These are phyloP conservation scores for Alternaria metachromatica DNA, from an alignment of 2,329 filamentous ascomycete species.

Conservation along the genomic window DNA sequence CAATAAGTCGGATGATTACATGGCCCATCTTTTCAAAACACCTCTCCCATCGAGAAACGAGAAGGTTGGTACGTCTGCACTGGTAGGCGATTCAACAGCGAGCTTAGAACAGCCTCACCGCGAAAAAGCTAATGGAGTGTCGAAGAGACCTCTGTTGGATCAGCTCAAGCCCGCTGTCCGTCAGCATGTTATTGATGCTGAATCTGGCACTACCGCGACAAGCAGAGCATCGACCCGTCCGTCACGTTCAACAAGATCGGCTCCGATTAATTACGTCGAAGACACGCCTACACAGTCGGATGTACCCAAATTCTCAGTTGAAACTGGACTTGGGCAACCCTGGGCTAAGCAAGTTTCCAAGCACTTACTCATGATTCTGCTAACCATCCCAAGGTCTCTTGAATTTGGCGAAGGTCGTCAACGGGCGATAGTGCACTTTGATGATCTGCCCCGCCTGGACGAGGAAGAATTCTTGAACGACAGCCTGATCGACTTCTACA, in stretches of 20 bases:
- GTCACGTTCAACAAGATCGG: constrained; percentile 14
- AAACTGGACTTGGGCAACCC: constrained; percentile 31
- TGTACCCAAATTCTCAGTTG: constrained; percentile 27
- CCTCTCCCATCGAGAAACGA: constrained; percentile 14
- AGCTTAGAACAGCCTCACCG: neutral
- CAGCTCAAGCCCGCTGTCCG: neutral
- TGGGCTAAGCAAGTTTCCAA: constrained; percentile 34
- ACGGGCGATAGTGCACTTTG: constrained; percentile 70
- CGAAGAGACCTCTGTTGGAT: neutral
- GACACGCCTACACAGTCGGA: neutral
- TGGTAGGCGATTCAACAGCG: neutral
- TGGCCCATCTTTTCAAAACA: constrained; percentile 22
- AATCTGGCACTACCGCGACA: neutral
- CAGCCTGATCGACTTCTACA: constrained; percentile 87
- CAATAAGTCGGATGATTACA: neutral
- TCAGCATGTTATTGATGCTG: neutral
- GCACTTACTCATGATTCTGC: neutral
- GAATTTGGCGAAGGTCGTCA: constrained; percentile 67
- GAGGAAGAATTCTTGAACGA: constrained; percentile 91
- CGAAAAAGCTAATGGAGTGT: neutral
- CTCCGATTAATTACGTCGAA: constrained; percentile 2
- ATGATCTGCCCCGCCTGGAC: constrained; percentile 79
- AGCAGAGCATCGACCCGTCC: constrained; percentile 7
- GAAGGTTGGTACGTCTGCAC: constrained; percentile 10
- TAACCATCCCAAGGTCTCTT: constrained; percentile 56